Conservation (phyloP, 306 rosid genomes). For the Casuarina equisetifolia region DNA sequence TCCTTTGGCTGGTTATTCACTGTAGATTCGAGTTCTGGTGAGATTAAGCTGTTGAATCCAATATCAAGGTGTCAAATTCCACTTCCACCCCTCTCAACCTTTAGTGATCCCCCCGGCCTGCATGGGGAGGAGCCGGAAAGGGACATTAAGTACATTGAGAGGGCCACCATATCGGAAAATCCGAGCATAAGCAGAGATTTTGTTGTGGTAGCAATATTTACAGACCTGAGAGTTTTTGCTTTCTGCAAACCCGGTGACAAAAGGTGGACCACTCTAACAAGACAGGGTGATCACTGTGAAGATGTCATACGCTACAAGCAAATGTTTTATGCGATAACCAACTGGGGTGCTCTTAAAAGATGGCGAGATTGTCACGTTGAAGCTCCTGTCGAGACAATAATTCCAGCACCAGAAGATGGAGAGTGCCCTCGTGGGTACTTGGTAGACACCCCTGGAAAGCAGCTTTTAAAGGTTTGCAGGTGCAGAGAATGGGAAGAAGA, state of each 20-base stretch:
- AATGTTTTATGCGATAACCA: background rate
- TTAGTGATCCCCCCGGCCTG: background rate
- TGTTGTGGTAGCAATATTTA: background rate
- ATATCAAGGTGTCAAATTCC: background rate
- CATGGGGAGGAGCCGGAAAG: background rate
- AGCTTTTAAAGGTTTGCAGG: background rate
- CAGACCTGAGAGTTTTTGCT: background rate
- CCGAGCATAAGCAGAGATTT: conserved; percentile 2
- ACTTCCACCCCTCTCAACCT: background rate
- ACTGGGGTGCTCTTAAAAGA: conserved; percentile 6
- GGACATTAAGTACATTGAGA: background rate
- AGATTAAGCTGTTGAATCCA: background rate
- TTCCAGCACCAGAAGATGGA: background rate
- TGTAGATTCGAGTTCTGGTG: background rate
- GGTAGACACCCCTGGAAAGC: background rate
- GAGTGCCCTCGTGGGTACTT: background rate
- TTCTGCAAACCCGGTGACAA: conserved; percentile 2
- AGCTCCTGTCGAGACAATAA: background rate
- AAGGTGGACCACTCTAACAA: conserved; percentile 4
- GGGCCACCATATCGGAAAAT: background rate
- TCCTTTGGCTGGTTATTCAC: conserved; percentile 9
- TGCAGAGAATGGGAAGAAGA: background rate
- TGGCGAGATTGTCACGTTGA: conserved; percentile 1
- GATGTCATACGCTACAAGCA: background rate
- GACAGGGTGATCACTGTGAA: background rate